Base-by-base conservation (phyloP, 768 basidiomycete genomes). In the Tulasnella sp. region DNA sequence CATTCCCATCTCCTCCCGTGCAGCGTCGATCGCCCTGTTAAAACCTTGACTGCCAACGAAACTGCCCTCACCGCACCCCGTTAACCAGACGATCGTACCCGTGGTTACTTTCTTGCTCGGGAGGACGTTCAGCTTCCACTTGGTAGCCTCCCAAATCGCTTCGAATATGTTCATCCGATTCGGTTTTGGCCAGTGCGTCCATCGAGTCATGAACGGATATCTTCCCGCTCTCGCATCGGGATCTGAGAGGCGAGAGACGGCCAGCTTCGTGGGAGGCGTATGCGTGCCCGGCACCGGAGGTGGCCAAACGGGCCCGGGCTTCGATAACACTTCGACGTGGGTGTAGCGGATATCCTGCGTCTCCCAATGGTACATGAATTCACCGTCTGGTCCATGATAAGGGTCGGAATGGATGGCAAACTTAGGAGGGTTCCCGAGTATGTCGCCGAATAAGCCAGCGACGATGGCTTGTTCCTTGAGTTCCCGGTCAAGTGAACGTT, bases 1-100 rank as follows among this genome's bases (percentile, higher is more conserved):
- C 12, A 35, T 2, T n/a, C 74, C 74, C 37, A 62, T 63, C 40
- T 37, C 42, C 39, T 74, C 73, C 69, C 74, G 26, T 34, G 72
- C 74, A 22, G 74, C 72, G 62, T 74, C 66, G 19, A 66, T 36
- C 35, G 69, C 32, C 19, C 19, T 47, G 67, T 11, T 74, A 4
- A 74, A 29, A 8, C 73, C 73, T 9, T 74, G 64, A 26, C 35
- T 22, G 1, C 42, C 72, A 32, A 47, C 36, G 35, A 72, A 72
- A 36, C 71, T 72, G 29, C 59, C 37, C 29, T 72, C 71, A 39
- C 71, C 63, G 19, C 39, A 39, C 14, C 71, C 71, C 26, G 37
- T 72, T 17, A 72, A 36, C 71, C 59, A 72, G 11, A 72, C 29
- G 63, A 72, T 34, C 52, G 37, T 67, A 16, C 22, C 69, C 3